phyloP scores from a whole-genome alignment of 306 rosid species.

The Senna tora region DNA sequence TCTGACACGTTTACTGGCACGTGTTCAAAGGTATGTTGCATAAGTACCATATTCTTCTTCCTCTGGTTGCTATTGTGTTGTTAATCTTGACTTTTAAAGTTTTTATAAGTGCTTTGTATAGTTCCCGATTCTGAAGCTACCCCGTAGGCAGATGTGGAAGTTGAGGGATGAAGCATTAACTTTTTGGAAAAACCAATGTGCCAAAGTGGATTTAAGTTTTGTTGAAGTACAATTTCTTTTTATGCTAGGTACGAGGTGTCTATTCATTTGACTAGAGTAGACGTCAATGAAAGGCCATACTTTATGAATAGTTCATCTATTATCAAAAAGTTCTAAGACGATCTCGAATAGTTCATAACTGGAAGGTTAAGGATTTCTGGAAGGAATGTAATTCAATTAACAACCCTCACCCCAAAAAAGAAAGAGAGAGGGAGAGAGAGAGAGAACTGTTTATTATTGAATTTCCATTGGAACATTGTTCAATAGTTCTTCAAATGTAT shows the following conservation, averaged over 20 bases:
- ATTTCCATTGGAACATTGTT: conserved; percentile 12
- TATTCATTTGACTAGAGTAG: not conserved
- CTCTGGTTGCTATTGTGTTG: not conserved
- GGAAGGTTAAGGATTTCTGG: conserved; percentile 13
- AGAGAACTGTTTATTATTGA: conserved; percentile 16
- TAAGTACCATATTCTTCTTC: conserved; percentile 1
- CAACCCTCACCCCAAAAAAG: not conserved
- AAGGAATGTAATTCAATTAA: not conserved
- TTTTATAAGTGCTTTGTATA: not conserved
- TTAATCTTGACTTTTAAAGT: conserved; percentile 5
- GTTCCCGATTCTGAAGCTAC: conserved; percentile 10
- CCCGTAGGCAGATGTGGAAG: conserved; percentile 9
- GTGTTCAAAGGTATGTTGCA: conserved; percentile 77
- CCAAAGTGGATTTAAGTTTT: conserved; percentile 16
- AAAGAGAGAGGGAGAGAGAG: not conserved
- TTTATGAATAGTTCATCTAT: conserved; percentile 7
- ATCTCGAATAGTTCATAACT: conserved; percentile 3
- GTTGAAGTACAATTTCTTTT: not conserved
- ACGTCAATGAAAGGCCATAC: not conserved
- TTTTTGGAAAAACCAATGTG: conserved; percentile 7
- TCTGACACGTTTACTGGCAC: conserved; percentile 86
- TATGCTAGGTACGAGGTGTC: not conserved
- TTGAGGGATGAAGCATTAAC: conserved; percentile 14
- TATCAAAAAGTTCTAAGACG: not conserved
- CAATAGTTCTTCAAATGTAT: conserved; percentile 11